phyloP scores from a whole-genome alignment of 2,329 filamentous ascomycete genomes.

The Lomentospora prolificans region DNA sequence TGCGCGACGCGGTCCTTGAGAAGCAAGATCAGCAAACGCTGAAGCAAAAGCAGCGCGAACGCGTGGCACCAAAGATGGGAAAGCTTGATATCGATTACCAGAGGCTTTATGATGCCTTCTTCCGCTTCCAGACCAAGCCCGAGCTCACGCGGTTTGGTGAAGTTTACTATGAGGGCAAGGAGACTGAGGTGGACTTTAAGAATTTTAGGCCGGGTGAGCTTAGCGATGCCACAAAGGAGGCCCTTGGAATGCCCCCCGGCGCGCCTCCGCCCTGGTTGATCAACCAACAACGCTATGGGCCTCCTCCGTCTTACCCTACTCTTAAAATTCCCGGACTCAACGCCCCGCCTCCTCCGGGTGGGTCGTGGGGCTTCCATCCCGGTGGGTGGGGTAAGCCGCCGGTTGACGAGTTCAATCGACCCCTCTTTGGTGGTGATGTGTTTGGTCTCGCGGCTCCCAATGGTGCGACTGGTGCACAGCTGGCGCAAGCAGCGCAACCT shows the following conservation, averaged over 20 bases:
- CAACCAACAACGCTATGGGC: constrained; percentile 88
- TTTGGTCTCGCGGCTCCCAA: constrained; percentile 60
- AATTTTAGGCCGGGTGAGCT: constrained; percentile 85
- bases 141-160: constrained; percentile 90
- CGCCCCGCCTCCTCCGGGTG: constrained; percentile 80
- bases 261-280: constrained; percentile 95
- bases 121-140: constrained; percentile 94
- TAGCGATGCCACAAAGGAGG: constrained; percentile 81
- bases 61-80: constrained; percentile 91
- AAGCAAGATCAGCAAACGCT: constrained; percentile 87
- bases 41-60: constrained; percentile 91
- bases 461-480: constrained; percentile 24
- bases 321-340: constrained; percentile 91
- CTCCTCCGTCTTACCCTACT: constrained; percentile 90
- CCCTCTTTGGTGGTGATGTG: constrained; percentile 87
- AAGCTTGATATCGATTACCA: constrained; percentile 98
- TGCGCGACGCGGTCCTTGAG: constrained; percentile 92
- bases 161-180: constrained; percentile 99
- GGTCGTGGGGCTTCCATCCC: constrained; percentile 88
- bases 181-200: constrained; percentile 89
- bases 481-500: constrained; percentile 27
- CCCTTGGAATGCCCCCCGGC: constrained; percentile 84
- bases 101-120: constrained; percentile 96
- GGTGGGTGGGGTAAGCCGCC: constrained; percentile 95
- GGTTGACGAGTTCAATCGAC: constrained; percentile 83